Conservation (phyloP, 2,329 filamentous ascomycete genomes). For the Cryphonectria carpinicola region DNA sequence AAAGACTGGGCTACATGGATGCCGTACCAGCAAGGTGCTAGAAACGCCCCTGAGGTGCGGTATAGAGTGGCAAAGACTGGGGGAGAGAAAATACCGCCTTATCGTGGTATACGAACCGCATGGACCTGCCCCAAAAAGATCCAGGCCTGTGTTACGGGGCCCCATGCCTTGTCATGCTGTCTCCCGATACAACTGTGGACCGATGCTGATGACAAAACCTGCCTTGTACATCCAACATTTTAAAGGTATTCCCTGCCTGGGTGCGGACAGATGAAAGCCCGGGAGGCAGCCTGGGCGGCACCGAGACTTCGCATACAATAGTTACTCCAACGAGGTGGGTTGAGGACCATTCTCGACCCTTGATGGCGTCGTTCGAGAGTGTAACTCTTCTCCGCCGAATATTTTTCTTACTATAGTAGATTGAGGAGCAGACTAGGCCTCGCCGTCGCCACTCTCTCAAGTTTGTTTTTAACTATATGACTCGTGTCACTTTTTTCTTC, state of each 20-base stretch:
- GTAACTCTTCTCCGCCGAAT: not conserved
- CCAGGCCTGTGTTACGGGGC: not conserved
- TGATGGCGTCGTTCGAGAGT: not conserved
- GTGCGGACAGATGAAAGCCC: not conserved
- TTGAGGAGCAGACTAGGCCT: not conserved
- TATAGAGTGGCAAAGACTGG: constrained; percentile 1
- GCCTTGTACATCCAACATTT: not conserved
- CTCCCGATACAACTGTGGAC: not conserved
- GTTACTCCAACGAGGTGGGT: not conserved
- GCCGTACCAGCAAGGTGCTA: not conserved
- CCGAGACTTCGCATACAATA: not conserved
- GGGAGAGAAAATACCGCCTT: not conserved
- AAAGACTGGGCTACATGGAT: not conserved
- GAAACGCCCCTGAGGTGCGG: constrained; percentile 5
- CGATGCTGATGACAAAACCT: not conserved
- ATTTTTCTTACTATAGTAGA: not conserved
- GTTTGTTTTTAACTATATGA: not conserved
- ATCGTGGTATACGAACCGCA: not conserved
- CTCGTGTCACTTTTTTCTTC: not conserved
- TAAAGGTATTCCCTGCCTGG: not conserved
- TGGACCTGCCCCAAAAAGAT: constrained; percentile 6
- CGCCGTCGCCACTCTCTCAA: not conserved
- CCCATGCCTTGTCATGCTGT: constrained; percentile 1
- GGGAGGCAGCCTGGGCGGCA: not conserved
- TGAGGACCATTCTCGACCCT: not conserved